Base-by-base conservation (phyloP, 2,329 filamentous ascomycete species). In the Arthroderma sp. region DNA sequence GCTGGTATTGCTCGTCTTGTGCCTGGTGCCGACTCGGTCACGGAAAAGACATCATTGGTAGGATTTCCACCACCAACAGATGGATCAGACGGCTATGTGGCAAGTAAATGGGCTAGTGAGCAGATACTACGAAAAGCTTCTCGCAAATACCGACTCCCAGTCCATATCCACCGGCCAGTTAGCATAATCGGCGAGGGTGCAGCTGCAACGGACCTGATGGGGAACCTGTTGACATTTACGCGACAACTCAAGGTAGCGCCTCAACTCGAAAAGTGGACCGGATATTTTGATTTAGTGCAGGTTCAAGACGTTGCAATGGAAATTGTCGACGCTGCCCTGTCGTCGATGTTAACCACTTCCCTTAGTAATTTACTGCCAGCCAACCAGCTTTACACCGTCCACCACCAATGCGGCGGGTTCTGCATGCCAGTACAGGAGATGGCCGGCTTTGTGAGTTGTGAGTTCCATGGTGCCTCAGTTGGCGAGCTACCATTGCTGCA, bases 31-130 rank as follows among this genome's bases (percentile, higher is more conserved):
- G 43, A 48, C 3, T 43, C 39, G 10, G 37, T 50, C 11, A 56
- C 55, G 1, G 51, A 55, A 2, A 22, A 22, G 15, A 46, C 47
- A 1, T 54, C 52, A 3, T 45, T 56, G 1, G 33, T 40, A 0
- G 10, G 33, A 4, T 47, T 42, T 30, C 41, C 31, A 29, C 41
- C 41, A 1, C 29, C 46, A 4, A 31, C 11, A 3, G 55, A 64
- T 42, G 61, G 60, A 4, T 44, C 52, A 1, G 40, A 61, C 6
- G 66, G 65, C 2, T 70, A 66, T 42, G 47, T 54, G 1, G 56
- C 61, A 0, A 45, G 53, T 8, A 66, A 66, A 47, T 69, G 67
- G 67, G 61, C 56, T 0, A 59, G 58, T 46, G 67, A 70, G 49
- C 43, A 44, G 0, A 47, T 62, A 8, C 58, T 70, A 11, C 27